Evolutionary conservation across 345 rosid species (phyloP).

Genomic region (Eucalyptus albens): DNA sequence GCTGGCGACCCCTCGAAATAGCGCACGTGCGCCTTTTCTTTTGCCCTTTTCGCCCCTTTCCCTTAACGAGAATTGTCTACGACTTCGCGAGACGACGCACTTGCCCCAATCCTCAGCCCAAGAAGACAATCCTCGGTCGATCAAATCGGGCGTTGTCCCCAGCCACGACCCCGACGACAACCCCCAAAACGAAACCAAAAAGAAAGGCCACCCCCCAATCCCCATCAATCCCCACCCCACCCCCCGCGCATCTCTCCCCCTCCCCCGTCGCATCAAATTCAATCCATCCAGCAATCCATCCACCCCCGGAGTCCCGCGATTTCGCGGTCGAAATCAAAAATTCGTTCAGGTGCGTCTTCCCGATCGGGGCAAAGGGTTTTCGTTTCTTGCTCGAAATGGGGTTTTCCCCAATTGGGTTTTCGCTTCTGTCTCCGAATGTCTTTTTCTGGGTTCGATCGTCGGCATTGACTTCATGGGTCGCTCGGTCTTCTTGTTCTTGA

Average conservation of each 20-base stretch:
- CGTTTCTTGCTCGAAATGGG: neutral
- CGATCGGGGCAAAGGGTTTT: neutral
- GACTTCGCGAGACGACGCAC: neutral
- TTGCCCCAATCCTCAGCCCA: neutral
- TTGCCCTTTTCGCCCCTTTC: neutral
- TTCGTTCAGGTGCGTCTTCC: neutral
- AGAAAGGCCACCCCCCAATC: neutral
- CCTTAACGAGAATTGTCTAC: neutral
- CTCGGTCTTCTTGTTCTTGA: neutral
- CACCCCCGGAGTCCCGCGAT: neutral
- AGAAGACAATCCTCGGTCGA: neutral
- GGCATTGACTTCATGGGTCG: neutral
- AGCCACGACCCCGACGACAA: neutral
- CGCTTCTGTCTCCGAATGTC: neutral
- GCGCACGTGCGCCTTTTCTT: neutral
- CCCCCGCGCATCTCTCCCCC: neutral
- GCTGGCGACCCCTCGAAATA: neutral
- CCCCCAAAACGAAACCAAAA: neutral
- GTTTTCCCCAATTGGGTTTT: neutral
- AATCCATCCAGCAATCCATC: neutral
- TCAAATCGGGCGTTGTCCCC: neutral
- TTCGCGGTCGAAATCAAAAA: neutral
- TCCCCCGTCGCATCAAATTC: neutral
- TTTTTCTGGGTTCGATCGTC: neutral
- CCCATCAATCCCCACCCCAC: neutral